Evolutionary conservation across 2,329 filamentous ascomycete genomes (phyloP).

Genomic region (Tricladium varicosporioides): DNA sequence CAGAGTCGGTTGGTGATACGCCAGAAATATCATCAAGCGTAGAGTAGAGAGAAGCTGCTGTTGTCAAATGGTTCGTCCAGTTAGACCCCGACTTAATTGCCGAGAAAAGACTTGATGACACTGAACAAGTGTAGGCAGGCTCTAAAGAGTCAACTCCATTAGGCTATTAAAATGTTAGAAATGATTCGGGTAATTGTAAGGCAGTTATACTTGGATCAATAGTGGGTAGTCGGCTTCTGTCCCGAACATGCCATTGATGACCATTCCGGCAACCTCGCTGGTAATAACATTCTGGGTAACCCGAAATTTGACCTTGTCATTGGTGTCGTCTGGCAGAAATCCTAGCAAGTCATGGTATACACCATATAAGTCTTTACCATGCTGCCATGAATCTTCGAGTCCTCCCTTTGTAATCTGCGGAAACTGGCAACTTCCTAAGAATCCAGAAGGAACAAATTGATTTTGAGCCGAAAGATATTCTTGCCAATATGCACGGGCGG

Average conservation of each 20-base stretch:
- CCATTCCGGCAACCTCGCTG: conserved; percentile 73
- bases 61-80: conserved; percentile 65
- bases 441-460: conserved; percentile 64
- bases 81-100: conserved; percentile 45
- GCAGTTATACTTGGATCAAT: conserved; percentile 42
- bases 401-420: conserved; percentile 75
- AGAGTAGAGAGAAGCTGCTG: conserved; percentile 52
- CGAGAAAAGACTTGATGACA: conserved; percentile 44
- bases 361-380: conserved; percentile 73
- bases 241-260: conserved; percentile 68
- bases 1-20: conserved; percentile 51
- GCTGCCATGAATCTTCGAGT: conserved; percentile 70
- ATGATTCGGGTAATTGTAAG: not conserved
- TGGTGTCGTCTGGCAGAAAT: conserved; percentile 58
- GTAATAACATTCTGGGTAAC: conserved; percentile 84
- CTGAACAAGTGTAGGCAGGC: conserved; percentile 66
- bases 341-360: conserved; percentile 70
- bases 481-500: conserved; percentile 63
- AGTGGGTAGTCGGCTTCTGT: conserved; percentile 44
- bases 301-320: conserved; percentile 56
- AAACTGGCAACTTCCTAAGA: conserved; percentile 74
- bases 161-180: conserved; percentile 32
- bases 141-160: conserved; percentile 68
- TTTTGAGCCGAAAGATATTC: conserved; percentile 61
- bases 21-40: conserved; percentile 68